Evolutionary conservation across 2,329 filamentous ascomycete genomes (phyloP), one percentile per base, ranked within the genome.

Genomic region (Seiridium unicorne): DNA sequence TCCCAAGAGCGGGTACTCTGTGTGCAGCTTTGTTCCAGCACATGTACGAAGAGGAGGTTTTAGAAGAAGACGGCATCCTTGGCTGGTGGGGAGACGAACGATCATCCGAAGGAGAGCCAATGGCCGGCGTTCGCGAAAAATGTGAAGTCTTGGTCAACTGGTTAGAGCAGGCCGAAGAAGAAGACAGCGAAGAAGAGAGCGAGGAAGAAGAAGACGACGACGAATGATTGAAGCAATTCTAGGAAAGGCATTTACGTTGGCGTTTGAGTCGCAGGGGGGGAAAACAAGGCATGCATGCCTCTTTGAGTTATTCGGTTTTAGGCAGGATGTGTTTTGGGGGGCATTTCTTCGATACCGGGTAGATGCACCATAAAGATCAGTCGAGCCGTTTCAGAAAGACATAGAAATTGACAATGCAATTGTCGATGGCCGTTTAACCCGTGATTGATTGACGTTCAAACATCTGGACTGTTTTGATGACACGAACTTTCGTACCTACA

Each of bases 41-140:
- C 74, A 80, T 98, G 56, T 96, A 96, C 72, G 87, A 90, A 65
- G 76, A 90, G 54, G 95, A 98, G 65, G 83, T 96, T 13, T 77
- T 97, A 1, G 92, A 97, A 72, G 92, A 97, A 70, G 93, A 97
- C 47, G 93, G 90, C 0, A 91, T 97, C 65, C 78, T 94, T 68
- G 84, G 84, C 53, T 99, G 95, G 95, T 98, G 93, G 93, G 84
- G 81, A 26, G 89, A 96, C 72, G 81, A 84, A 53, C 74, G 88
- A 69, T 89, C 89, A 5, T 83, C 77, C 32, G 87, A 87, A 59
- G 87, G 81, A 11, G 89, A 90, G 59, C 84, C 85, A 57, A 86
- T 97, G 88, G 76, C 76, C 61, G 83, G 78, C 55, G 85, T 97
- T 13, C 88, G 89, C 72, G 85, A 84, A 62, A 90, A 90, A 77